Evolutionary conservation across 768 basidiomycete genomes (phyloP).

Genomic region (Lactarius indigo): DNA sequence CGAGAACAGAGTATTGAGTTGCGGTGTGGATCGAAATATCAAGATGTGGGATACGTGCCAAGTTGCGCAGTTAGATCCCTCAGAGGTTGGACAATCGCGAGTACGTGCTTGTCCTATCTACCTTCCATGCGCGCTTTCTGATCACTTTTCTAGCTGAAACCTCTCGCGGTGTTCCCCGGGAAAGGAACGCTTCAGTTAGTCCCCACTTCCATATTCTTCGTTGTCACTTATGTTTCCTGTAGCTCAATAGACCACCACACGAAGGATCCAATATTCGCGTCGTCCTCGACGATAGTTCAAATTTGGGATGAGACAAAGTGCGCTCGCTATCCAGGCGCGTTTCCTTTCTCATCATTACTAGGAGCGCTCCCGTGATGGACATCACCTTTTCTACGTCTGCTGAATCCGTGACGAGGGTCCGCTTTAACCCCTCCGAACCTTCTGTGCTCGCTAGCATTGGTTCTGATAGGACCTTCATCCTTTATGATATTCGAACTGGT

Average conservation of each 20-base stretch:
- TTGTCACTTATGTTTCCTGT: constrained; percentile 12
- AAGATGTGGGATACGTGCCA: constrained; percentile 70
- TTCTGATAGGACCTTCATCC: constrained; percentile 90
- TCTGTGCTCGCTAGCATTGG: constrained; percentile 95
- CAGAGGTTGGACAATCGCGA: constrained; percentile 41
- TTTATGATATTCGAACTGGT: constrained; percentile 95
- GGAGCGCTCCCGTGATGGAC: constrained; percentile 82
- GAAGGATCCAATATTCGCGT: constrained; percentile 85
- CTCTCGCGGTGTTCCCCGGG: constrained; percentile 63
- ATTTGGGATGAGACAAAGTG: constrained; percentile 98
- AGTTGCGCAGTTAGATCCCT: constrained; percentile 26
- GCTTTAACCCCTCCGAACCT: constrained; percentile 92
- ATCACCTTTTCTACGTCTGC: constrained; percentile 82
- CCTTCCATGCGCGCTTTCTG: neutral
- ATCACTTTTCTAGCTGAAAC: constrained; percentile 37
- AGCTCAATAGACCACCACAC: constrained; percentile 95
- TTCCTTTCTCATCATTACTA: constrained; percentile 30
- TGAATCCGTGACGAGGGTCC: constrained; percentile 84
- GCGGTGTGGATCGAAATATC: constrained; percentile 77
- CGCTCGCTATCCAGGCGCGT: constrained; percentile 25
- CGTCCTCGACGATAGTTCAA: constrained; percentile 89
- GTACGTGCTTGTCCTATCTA: constrained; percentile 23
- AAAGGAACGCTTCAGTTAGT: constrained; percentile 66
- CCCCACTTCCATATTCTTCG: neutral
- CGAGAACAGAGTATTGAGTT: constrained; percentile 62